A percentile compares a stretch with the other conserved stretches of the same genome.
These are phyloP conservation scores for Pseudocercospora cruenta DNA, from an alignment of 2,329 filamentous ascomycete genomes.

Conservation along the genomic window DNA sequence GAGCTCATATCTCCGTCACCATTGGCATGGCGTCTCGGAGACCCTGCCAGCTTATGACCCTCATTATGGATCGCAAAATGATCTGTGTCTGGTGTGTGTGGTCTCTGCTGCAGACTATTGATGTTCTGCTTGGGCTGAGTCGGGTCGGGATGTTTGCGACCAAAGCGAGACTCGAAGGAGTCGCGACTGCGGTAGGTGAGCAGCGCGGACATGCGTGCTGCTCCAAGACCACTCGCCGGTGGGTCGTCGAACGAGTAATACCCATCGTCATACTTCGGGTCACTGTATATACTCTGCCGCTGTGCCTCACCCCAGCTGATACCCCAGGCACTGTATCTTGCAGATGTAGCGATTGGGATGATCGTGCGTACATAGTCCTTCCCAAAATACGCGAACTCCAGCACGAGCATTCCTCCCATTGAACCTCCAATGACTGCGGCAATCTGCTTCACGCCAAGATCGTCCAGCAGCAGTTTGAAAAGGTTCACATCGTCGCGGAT, in stretches of 20 bases:
- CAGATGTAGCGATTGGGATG: conserved; percentile 83
- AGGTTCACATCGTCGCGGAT: conserved; percentile 92
- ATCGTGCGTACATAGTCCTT: conserved; percentile 80
- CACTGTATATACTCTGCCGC: conserved; percentile 91
- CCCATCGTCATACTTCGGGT: conserved; percentile 97
- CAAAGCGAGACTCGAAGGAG: conserved; percentile 94
- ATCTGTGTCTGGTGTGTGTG: conserved; percentile 46
- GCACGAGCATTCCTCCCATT: conserved; percentile 86
- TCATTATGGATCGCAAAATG: conserved; percentile 59
- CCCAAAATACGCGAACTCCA: conserved; percentile 90
- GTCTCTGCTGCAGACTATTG: conserved; percentile 60
- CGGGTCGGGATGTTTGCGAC: conserved; percentile 86
- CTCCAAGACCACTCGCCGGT: conserved; percentile 82
- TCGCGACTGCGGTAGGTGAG: conserved; percentile 95
- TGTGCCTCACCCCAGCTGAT: conserved; percentile 91
- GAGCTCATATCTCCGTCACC: conserved; percentile 33
- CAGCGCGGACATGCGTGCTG: conserved; percentile 94
- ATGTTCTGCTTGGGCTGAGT: conserved; percentile 77
- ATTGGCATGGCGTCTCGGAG: conserved; percentile 44
- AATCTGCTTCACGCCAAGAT: conserved; percentile 76
- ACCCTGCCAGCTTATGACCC: conserved; percentile 53
- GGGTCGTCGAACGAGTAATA: conserved; percentile 90
- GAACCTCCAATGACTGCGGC: conserved; percentile 81
- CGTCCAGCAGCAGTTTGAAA: conserved; percentile 78
- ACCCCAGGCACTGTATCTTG: conserved; percentile 83